Percentiles rank a stretch among this genome's conserved stretches.
These are phyloP conservation scores for Eucalyptus sp. DNA, from an alignment of 345 rosid species.

Conservation along the genomic window DNA sequence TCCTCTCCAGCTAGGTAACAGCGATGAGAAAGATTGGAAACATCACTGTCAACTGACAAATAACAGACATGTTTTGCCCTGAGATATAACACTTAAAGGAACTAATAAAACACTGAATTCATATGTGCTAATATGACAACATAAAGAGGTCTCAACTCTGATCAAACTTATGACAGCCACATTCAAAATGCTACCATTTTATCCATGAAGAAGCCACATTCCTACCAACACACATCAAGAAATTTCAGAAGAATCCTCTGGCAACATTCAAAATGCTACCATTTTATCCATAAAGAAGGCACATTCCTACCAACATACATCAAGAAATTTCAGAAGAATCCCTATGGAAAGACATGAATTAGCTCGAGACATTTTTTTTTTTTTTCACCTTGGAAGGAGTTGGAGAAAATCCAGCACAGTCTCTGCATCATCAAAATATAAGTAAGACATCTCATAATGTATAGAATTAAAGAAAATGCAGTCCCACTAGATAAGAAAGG, in stretches of 20 bases:
- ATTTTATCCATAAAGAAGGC: no score
- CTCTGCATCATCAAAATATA: conserved; percentile 20
- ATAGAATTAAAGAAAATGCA: neutral
- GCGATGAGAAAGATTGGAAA: no score
- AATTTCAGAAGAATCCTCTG: no score
- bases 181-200: no score
- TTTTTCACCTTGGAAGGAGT: conserved; percentile 55
- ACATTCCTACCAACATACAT: no score
- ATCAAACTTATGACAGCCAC: neutral
- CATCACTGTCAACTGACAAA: neutral
- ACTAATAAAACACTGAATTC: neutral
- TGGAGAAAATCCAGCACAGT: conserved; percentile 72
- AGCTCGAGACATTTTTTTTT: no score
- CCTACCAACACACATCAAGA: no score
- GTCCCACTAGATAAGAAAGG: neutral
- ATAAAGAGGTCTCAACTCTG: neutral
- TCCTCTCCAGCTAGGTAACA: no score
- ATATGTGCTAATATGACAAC: neutral
- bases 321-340: no score
- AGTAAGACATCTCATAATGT: neutral
- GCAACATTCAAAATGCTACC: neutral
- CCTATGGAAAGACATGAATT: no score
- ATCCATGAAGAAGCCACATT: no score
- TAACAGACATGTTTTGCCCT: neutral
- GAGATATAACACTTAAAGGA: neutral